These are phyloP conservation scores for Alectoria sarmentosa DNA, from an alignment of 495 filamentous ascomycete genomes.

Conservation along the genomic window DNA sequence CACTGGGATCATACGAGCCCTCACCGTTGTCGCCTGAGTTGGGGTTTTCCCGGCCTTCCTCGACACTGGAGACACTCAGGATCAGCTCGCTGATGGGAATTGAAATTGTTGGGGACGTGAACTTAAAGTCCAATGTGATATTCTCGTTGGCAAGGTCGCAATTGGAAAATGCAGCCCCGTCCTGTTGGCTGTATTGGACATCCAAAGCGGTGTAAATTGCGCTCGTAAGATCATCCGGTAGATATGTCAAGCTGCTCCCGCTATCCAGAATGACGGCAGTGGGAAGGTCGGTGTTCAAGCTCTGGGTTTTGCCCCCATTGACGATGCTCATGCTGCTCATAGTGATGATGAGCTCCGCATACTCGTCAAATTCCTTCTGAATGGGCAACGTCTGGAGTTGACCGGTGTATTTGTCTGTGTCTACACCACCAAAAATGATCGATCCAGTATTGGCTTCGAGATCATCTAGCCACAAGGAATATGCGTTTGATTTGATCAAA, in stretches of 20 bases:
- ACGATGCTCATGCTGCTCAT: slow-evolving; percentile 56
- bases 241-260: slow-evolving; percentile 83
- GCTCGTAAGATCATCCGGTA: slow-evolving; percentile 61
- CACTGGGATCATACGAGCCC: slow-evolving; percentile 32
- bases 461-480: slow-evolving; percentile 55
- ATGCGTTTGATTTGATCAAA: slow-evolving; percentile 72
- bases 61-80: slow-evolving; percentile 46
- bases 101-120: slow-evolving; percentile 57
- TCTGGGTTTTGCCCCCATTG: slow-evolving; percentile 35
- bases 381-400: slow-evolving; percentile 70
- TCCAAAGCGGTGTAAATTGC: slow-evolving; percentile 56
- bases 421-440: slow-evolving; percentile 88
- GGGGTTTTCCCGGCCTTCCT: slow-evolving; percentile 29
- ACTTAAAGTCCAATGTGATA: slow-evolving; percentile 60
- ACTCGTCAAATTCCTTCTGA: slow-evolving; percentile 48
- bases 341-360: slow-evolving; percentile 75
- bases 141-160: slow-evolving; percentile 58
- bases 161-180: slow-evolving; percentile 51
- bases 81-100: slow-evolving; percentile 74
- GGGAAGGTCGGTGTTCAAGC: slow-evolving; percentile 44
- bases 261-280: slow-evolving; percentile 76
- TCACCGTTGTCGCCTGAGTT: slow-evolving; percentile 15
- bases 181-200: slow-evolving; percentile 51
- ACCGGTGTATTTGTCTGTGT: slow-evolving; percentile 71
- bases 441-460: slow-evolving; percentile 62